A percentile compares a stretch with the other conserved stretches of the same genome.
Conservation (phyloP, 2,329 filamentous ascomycete species). For the Exophiala oligosperma region DNA sequence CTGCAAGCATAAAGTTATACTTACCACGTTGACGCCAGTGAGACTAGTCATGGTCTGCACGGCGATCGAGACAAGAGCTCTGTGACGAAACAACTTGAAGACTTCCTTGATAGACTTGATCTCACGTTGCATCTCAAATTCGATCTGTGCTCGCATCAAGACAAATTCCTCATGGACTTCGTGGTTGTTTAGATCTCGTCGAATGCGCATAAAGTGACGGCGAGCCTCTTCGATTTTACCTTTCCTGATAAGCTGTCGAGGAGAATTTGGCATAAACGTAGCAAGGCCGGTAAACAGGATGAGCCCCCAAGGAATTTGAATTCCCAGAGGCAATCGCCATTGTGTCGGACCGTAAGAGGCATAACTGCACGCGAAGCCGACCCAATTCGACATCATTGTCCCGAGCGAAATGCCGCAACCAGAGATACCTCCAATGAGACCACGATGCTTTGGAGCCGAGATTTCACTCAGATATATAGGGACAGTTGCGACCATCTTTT, state of each 20-base stretch:
- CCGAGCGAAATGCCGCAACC: conserved; percentile 82
- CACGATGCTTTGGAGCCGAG: conserved; percentile 63
- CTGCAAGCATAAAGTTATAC: not conserved
- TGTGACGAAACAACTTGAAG: conserved; percentile 64
- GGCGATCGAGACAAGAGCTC: conserved; percentile 65
- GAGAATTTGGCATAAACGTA: conserved; percentile 79
- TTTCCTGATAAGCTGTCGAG: conserved; percentile 80
- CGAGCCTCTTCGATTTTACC: conserved; percentile 67
- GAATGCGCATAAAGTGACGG: conserved; percentile 63
- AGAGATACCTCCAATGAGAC: conserved; percentile 75
- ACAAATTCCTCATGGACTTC: conserved; percentile 76
- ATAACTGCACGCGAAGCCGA: conserved; percentile 71
- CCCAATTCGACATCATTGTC: conserved; percentile 70
- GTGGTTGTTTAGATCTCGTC: conserved; percentile 73
- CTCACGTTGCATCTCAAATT: conserved; percentile 70
- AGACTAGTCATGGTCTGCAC: conserved; percentile 79
- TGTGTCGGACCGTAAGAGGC: conserved; percentile 62
- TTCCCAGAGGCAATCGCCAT: conserved; percentile 76
- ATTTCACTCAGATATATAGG: conserved; percentile 33
- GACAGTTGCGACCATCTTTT: conserved; percentile 27
- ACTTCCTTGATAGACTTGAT: conserved; percentile 54
- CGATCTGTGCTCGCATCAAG: conserved; percentile 85
- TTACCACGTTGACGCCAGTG: conserved; percentile 87
- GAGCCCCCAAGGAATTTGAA: conserved; percentile 79
- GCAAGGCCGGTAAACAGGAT: conserved; percentile 71